Evolutionary conservation across 2,329 filamentous ascomycete genomes (phyloP).

Genomic region (Penicillium vulpinum): DNA sequence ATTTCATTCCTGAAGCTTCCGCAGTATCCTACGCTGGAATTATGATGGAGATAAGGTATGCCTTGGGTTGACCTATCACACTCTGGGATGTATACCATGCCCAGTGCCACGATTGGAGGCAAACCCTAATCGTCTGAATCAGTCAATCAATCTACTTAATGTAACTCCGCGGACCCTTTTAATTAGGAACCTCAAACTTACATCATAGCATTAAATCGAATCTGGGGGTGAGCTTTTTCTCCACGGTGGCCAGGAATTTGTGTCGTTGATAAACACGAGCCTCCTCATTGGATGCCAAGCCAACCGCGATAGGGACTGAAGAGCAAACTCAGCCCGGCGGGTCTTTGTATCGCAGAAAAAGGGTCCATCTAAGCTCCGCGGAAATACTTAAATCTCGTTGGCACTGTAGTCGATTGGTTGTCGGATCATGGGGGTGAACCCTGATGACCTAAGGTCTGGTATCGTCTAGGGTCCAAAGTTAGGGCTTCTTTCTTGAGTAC

Average conservation of each 20-base stretch:
- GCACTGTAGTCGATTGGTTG: not conserved
- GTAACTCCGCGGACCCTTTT: constrained; percentile 22
- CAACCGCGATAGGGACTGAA: constrained; percentile 15
- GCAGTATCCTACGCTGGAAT: not conserved
- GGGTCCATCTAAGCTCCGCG: constrained; percentile 20
- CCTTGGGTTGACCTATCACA: constrained; percentile 5
- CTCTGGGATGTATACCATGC: not conserved
- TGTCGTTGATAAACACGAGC: constrained; percentile 24
- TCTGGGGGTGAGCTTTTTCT: not conserved
- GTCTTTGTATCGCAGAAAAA: not conserved
- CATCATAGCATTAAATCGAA: not conserved
- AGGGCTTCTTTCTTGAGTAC: not conserved
- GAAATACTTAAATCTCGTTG: constrained; percentile 21
- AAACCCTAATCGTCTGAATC: constrained; percentile 2
- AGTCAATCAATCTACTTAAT: not conserved
- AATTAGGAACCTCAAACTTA: not conserved
- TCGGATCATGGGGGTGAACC: not conserved
- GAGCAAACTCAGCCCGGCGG: constrained; percentile 1
- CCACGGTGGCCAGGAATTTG: not conserved
- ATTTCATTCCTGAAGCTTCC: not conserved
- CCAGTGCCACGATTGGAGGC: not conserved
- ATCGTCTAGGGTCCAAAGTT: not conserved
- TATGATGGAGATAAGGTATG: constrained; percentile 15
- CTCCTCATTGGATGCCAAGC: constrained; percentile 23
- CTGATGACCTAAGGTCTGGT: not conserved